Conservation (phyloP, 768 basidiomycete genomes). For the Suillus placidus region DNA sequence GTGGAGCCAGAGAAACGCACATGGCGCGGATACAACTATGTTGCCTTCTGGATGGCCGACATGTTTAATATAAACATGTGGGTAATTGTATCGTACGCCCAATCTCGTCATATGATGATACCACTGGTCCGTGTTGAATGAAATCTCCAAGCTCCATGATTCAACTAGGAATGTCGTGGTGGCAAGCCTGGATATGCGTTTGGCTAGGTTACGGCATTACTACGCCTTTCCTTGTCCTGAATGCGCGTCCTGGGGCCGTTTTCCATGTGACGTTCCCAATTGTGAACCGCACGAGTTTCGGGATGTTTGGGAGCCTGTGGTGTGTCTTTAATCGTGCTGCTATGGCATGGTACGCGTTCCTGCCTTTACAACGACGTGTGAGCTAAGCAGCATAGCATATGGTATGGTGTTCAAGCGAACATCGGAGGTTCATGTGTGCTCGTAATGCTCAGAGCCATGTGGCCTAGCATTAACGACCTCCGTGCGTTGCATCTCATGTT, state of each 20-base stretch:
- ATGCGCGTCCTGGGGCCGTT: slow-evolving; percentile 76
- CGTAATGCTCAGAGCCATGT: slow-evolving; percentile 75
- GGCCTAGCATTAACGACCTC: slow-evolving; percentile 70
- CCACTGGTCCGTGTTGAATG: neutral
- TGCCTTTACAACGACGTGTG: slow-evolving; percentile 18
- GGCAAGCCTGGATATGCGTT: slow-evolving; percentile 83
- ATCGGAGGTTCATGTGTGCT: slow-evolving; percentile 79
- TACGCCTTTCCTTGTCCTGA: slow-evolving; percentile 73
- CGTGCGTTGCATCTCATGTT: slow-evolving; percentile 42
- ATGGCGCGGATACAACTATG: slow-evolving; percentile 68
- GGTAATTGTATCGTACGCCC: slow-evolving; percentile 63
- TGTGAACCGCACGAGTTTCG: slow-evolving; percentile 75
- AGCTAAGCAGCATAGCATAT: slow-evolving; percentile 47
- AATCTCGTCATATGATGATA: neutral
- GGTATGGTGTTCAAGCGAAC: slow-evolving; percentile 80
- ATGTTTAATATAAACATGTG: slow-evolving; percentile 82
- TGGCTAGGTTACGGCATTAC: slow-evolving; percentile 64
- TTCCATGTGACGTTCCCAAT: slow-evolving; percentile 79
- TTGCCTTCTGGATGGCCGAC: slow-evolving; percentile 80
- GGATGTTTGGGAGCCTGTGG: slow-evolving; percentile 78
- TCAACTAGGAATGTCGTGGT: slow-evolving; percentile 73
- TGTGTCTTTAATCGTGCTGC: slow-evolving; percentile 74
- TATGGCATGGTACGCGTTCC: slow-evolving; percentile 63
- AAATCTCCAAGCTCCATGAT: slow-evolving; percentile 52
- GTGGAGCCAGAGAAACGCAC: slow-evolving; percentile 63